phyloP scores from a whole-genome alignment of 306 rosid genomes.

The Gastrolobium bilobum region DNA sequence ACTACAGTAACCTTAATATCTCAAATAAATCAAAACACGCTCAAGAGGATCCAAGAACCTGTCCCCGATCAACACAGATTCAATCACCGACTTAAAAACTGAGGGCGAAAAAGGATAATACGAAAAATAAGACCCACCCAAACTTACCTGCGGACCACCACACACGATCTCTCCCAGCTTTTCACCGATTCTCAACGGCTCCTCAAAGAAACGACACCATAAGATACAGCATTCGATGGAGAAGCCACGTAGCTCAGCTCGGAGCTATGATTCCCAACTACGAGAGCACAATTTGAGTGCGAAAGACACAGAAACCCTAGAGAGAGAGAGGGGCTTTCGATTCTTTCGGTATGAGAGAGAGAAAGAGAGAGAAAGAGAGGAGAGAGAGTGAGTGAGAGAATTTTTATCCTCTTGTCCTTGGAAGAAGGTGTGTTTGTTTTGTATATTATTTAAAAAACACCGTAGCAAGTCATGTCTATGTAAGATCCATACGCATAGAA shows the following conservation, averaged over 20 bases:
- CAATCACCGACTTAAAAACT: constrained; percentile 44
- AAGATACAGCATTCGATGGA: constrained; percentile 44
- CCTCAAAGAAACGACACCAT: constrained; percentile 37
- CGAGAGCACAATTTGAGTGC: constrained; percentile 61
- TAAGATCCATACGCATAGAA: constrained; percentile 49
- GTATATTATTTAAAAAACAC: constrained; percentile 42
- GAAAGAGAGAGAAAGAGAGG: constrained; percentile 48
- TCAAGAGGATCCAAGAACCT: constrained; percentile 34
- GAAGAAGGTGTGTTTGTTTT: constrained; percentile 53
- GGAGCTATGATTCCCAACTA: constrained; percentile 55
- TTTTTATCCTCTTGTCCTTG: constrained; percentile 63
- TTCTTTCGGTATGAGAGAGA: constrained; percentile 50
- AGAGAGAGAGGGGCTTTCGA: constrained; percentile 75
- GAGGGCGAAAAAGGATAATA: constrained; percentile 30
- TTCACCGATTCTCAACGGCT: constrained; percentile 68
- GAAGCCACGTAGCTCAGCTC: constrained; percentile 41
- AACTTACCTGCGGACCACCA: constrained; percentile 48
- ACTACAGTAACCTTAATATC: constrained; percentile 63
- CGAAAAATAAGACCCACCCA: constrained; percentile 45
- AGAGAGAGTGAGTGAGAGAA: constrained; percentile 47
- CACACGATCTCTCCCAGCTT: constrained; percentile 49
- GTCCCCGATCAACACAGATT: constrained; percentile 52
- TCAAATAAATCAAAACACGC: constrained; percentile 48
- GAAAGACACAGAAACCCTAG: constrained; percentile 81
- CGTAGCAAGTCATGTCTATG: constrained; percentile 51